Conservation (phyloP, 2,329 filamentous ascomycete species). For the Magnaporthiopsis poae region DNA sequence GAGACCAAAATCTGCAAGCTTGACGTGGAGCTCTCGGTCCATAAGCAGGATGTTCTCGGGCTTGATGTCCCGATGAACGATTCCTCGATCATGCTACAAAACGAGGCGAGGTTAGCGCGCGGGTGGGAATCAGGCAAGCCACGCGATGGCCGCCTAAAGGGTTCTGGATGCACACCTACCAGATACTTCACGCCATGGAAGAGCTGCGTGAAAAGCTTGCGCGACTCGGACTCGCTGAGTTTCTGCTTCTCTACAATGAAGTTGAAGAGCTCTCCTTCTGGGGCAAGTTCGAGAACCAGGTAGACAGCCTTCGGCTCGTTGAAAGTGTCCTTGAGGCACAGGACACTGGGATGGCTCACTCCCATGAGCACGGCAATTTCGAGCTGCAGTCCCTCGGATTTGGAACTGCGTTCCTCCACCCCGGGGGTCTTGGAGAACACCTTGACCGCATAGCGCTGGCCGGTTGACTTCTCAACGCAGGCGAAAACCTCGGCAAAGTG, state of each 20-base stretch:
- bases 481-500: slow-evolving; percentile 92
- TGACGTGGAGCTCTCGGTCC: slow-evolving; percentile 76
- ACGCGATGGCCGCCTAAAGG: neutral
- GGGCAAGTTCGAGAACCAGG: slow-evolving; percentile 77
- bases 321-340: slow-evolving; percentile 91
- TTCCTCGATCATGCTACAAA: slow-evolving; percentile 80
- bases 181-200: slow-evolving; percentile 93
- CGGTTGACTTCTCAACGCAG: slow-evolving; percentile 76
- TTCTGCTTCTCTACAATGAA: slow-evolving; percentile 86
- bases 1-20: slow-evolving; percentile 90
- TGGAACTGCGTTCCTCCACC: slow-evolving; percentile 65
- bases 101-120: slow-evolving; percentile 18
- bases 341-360: slow-evolving; percentile 86
- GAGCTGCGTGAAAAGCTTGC: slow-evolving; percentile 80
- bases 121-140: neutral
- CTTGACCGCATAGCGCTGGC: slow-evolving; percentile 82
- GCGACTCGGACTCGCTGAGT: slow-evolving; percentile 70
- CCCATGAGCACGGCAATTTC: slow-evolving; percentile 95
- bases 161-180: slow-evolving; percentile 43
- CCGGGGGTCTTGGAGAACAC: slow-evolving; percentile 79
- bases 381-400: slow-evolving; percentile 78
- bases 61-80: slow-evolving; percentile 96
- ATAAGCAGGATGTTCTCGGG: slow-evolving; percentile 89
- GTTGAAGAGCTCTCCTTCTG: slow-evolving; percentile 93
- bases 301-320: slow-evolving; percentile 86